Evolutionary conservation across 495 filamentous ascomycete genomes (phyloP), one percentile per base, ranked within the genome.

Genomic region (Penicillium lagena): DNA sequence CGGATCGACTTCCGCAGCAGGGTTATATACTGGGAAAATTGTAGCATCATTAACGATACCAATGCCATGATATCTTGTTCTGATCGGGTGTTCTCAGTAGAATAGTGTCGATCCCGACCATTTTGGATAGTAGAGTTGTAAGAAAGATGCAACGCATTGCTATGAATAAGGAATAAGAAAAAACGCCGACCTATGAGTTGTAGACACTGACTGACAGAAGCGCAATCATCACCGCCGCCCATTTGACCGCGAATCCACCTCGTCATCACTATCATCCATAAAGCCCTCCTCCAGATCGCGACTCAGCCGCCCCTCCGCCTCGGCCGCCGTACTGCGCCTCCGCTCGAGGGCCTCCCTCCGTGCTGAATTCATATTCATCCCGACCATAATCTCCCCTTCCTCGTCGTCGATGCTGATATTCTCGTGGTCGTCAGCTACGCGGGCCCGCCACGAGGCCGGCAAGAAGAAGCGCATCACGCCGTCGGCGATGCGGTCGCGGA

Each of bases 201-300:
- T 34, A 34, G 6, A 33, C 9, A 9, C 9, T n/a, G 10, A 12
- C 32, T 11, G 32, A 34, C 13, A 30, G 13, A 40, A 39, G 10
- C 15, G 9, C 12, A 37, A 27, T 45, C 32, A 50, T 47, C n/a
- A 17, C 34, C 44, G 29, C 37, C 38, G 11, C 35, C 40, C 29
- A 37, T 49, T 22, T 22, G 22, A 22, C 2, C 2, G 22, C 22
- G 22, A 22, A 22, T 22, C 62, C 17, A 59, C 68, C 12, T 77
- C 75, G n/a, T 88, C 85, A 46, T 86, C 82, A 59, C 87, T 89
- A 57, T 89, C 85, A 66, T 89, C 85, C 70, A 79, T 81, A 58
- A 94, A 94, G 1, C 86, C 88, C 46, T 87, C 79, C 62, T 93
- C 88, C 43, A 94, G 59, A 31, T 95, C 89, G 59, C 88, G 75